Evolutionary conservation across 139 green algal genomes (phyloP), one percentile per base, ranked within the genome.

Genomic region (Chlamydomonas sp.): DNA sequence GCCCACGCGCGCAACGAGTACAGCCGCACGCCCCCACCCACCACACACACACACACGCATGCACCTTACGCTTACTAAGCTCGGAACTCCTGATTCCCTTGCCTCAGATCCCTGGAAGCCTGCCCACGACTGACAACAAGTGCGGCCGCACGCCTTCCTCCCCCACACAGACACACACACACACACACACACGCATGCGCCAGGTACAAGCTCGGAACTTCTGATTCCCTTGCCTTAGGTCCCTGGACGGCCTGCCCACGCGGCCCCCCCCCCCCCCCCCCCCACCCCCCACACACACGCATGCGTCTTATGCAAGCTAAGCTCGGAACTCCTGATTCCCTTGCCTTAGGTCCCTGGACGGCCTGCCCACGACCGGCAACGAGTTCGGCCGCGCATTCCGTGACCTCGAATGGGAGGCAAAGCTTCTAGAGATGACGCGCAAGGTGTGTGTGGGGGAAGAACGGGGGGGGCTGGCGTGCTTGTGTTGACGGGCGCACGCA

Each of bases 341-440:
- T 54, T 54, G 20, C 43, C 22, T 5, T 24, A 69, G 62, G 77
- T 83, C 79, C 64, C 72, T 83, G 57, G 77, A 83, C 48, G 43
- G 5, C 0, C 62, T 83, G 57, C 72, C 77, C 69, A 79, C 77
- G 26, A 75, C 34, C 30, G 77, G 77, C 35, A 76, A 73, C 50
- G 58, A 67, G 8, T 3, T 67, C 29, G 77, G 77, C 36, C 65
- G 73, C 6, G 77, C 77, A 30, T 83, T 78, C 70, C 64, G 77
- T 29, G 77, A 83, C 65, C 49, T 83, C 69, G 77, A 75, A 26
- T 83, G 77, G 77, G 77, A 83, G 69, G 59, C 43, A 3, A 75
- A 75, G 58, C 35, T 83, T 1, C 66, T 83, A 35, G 49, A 74
- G 3, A 72, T 83, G 28, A 76, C 58, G 5, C 69, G 77, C 47